Evolutionary conservation across 257 asterid species (phyloP).

Genomic region (Linderniella brevidens): DNA sequence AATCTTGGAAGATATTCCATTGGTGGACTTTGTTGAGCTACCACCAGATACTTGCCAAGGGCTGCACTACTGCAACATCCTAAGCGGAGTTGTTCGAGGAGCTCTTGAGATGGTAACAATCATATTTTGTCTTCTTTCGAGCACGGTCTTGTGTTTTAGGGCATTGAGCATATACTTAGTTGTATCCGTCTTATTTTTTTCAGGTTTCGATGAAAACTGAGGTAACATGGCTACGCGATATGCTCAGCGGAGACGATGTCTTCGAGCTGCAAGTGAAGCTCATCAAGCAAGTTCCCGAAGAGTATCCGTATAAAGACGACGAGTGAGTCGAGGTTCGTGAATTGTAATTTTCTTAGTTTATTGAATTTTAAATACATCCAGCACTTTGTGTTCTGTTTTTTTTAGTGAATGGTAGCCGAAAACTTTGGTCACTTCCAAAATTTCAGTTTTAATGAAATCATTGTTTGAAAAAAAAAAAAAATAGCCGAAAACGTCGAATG

Average conservation of each 20-base stretch:
- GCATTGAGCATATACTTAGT: background rate
- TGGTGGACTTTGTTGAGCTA: conserved; percentile 95
- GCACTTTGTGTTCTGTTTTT: too few species aligned
- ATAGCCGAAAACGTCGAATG: too few species aligned
- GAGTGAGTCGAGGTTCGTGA: conserved; percentile 22
- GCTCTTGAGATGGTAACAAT: conserved; percentile 90
- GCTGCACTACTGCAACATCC: conserved; percentile 74
- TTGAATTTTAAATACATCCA: too few species aligned
- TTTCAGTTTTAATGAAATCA: too few species aligned
- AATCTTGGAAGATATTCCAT: conserved; percentile 84
- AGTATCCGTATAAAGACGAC: conserved; percentile 94
- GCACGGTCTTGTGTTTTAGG: too few species aligned
- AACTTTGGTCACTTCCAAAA: too few species aligned
- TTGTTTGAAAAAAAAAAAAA: too few species aligned
- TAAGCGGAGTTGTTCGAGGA: conserved; percentile 90
- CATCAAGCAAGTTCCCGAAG: conserved; percentile 92
- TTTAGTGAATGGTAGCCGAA: too few species aligned
- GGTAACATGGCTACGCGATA: conserved; percentile 89
- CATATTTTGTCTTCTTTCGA: too few species aligned
- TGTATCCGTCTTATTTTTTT: background rate
- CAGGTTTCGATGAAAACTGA: conserved; percentile 97
- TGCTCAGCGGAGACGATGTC: conserved; percentile 93
- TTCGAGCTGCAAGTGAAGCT: conserved; percentile 92
- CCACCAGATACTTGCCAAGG: conserved; percentile 99
- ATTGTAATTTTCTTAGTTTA: too few species aligned